Conservation (phyloP, 192 early-diverging fungal genomes). For the Dispira parvispora region DNA sequence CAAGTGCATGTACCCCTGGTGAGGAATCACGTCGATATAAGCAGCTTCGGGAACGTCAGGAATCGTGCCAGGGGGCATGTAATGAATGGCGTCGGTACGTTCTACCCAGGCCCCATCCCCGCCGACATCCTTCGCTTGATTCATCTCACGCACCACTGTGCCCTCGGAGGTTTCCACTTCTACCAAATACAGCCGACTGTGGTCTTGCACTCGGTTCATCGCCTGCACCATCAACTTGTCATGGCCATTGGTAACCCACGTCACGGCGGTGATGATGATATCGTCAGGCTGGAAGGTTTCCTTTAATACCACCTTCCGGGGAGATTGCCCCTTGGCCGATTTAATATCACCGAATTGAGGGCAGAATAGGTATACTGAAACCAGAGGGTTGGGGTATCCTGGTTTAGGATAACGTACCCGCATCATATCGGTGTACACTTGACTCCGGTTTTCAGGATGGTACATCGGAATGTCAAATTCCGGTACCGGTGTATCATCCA, state of each 20-base stretch:
- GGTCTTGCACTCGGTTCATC: conserved; percentile 85
- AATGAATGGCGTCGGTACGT: conserved; percentile 24
- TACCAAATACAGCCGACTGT: conserved; percentile 48
- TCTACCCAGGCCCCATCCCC: conserved; percentile 64
- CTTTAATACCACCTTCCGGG: conserved; percentile 25
- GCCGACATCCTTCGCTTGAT: conserved; percentile 21
- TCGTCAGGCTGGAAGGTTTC: conserved; percentile 34
- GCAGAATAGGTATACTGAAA: conserved; percentile 49
- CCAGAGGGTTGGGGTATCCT: conserved; percentile 72
- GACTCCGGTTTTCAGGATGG: conserved; percentile 34
- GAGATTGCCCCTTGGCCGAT: conserved; percentile 9
- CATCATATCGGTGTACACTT: conserved; percentile 50
- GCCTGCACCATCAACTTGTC: conserved; percentile 49
- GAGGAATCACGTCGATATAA: conserved; percentile 48
- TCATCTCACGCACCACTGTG: conserved; percentile 37
- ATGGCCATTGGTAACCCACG: conserved; percentile 54
- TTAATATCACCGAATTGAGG: conserved; percentile 18
- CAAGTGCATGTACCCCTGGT: conserved; percentile 49
- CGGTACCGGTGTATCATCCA: conserved; percentile 72
- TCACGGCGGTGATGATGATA: conserved; percentile 63
- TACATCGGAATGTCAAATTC: conserved; percentile 60
- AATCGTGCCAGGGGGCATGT: conserved; percentile 16
- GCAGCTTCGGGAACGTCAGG: conserved; percentile 21
- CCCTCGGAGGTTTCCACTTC: conserved; percentile 22
- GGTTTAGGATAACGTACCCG: conserved; percentile 82